These are phyloP conservation scores for Lichenothelia convexa DNA, from an alignment of 495 filamentous ascomycete genomes.

Conservation along the genomic window DNA sequence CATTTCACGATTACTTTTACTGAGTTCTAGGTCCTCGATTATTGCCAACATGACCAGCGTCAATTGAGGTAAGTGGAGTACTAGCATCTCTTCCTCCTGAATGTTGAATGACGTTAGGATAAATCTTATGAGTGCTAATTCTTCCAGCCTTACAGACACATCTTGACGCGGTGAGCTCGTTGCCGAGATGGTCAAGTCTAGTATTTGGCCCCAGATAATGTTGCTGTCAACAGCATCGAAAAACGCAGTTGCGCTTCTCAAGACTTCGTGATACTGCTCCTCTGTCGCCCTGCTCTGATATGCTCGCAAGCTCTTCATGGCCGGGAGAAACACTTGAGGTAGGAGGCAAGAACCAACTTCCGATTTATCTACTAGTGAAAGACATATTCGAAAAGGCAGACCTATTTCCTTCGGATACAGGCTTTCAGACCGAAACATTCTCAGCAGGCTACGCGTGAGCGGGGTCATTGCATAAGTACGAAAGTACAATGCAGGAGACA, in stretches of 20 bases:
- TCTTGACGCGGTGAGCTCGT: conserved; percentile 24
- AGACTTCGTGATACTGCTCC: conserved; percentile 63
- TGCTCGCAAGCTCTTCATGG: conserved; percentile 55
- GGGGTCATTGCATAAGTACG: conserved; percentile 55
- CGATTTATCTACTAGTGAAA: conserved; percentile 95
- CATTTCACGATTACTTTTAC: too few relatives aligned
- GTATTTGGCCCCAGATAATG: conserved; percentile 74
- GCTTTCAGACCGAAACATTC: conserved; percentile 46
- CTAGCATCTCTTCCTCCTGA: conserved; percentile 87
- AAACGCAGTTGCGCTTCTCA: conserved; percentile 82
- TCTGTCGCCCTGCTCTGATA: conserved; percentile 46
- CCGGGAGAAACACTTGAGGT: conserved; percentile 69
- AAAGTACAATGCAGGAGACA: conserved; percentile 50
- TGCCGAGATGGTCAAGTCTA: conserved; percentile 37
- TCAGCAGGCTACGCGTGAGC: conserved; percentile 53
- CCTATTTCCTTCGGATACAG: conserved; percentile 48
- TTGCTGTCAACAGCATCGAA: conserved; percentile 94
- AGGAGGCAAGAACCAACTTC: conserved; percentile 85
- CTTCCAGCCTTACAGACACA: conserved; percentile 7
- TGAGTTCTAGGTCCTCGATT: not conserved
- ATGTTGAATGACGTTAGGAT: conserved; percentile 80
- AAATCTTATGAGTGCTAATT: conserved; percentile 60
- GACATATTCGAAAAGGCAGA: conserved; percentile 74
- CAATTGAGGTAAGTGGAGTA: conserved; percentile 50
- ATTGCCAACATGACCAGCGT: not conserved